Evolutionary conservation across 1,139 yeast species (phyloP), one percentile per base, ranked within the genome.

Genomic region (Magnusiomyces ingens): DNA sequence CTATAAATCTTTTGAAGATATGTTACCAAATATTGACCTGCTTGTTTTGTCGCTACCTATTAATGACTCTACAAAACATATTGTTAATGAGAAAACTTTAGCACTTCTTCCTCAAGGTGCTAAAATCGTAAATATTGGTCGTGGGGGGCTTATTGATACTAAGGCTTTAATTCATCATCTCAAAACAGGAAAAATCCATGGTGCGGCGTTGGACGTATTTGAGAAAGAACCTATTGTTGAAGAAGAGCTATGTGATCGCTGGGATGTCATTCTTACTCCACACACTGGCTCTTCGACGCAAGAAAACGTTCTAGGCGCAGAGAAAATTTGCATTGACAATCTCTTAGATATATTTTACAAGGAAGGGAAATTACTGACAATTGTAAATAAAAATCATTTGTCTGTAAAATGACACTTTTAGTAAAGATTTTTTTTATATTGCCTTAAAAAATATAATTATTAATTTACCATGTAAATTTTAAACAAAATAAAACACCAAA

Each of bases 71-170:
- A 85, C 94, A 0, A 65, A 69, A 17, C 77, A 84, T 60, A 66
- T 86, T 62, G 71, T 86, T 54, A 78, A 84, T 62, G 68, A 64
- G 29, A 62, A 73, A 0, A 64, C 82, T 1, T 73, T 87, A 17
- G 67, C 70, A 11, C 60, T 66, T 55, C 68, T 75, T 47, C 78
- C 85, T 59, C 67, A 68, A 22, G 83, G 83, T 1, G 76, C 84
- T 17, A 74, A 88, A 58, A 72, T 89, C 38, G 83, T 89, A 54
- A 89, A 89, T 65, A 82, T 86, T 38, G 95, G 95, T 1, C 76
- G 96, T 60, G 96, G 95, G 0, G 67, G 77, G 10, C 81, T 86
- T 35, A 80, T 86, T 59, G 84, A 85, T 63, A 93, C 86, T 63
- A 63, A 68, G 11, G 84, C 83, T 6, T 69, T 90, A 55, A 77